Evolutionary conservation across 2,329 filamentous ascomycete species (phyloP).

Genomic region (Westerdykella ornata): DNA sequence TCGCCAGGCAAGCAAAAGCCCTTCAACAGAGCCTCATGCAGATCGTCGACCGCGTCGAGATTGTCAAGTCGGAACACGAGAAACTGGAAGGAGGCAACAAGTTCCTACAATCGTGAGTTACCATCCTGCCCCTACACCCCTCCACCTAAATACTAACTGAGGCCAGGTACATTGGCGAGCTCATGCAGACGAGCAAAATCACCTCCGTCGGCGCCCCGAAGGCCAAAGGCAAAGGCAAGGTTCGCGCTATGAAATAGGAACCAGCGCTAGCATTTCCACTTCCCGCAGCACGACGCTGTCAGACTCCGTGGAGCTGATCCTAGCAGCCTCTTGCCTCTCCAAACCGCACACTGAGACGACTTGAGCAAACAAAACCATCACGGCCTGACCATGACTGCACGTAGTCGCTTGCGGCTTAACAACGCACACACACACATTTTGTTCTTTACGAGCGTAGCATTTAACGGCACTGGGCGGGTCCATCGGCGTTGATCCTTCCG

Average conservation of each 20-base stretch:
- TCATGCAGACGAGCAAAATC: constrained; percentile 70
- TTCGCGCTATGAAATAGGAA: constrained; percentile 34
- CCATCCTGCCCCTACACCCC: background rate
- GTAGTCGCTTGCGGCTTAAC: constrained; percentile 18
- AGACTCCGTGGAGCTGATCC: constrained; percentile 16
- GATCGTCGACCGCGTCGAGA: constrained; percentile 89
- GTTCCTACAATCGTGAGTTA: constrained; percentile 65
- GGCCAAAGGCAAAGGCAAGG: constrained; percentile 42
- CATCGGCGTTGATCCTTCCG: constrained; percentile 25
- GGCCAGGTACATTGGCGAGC: constrained; percentile 83
- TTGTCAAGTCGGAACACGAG: constrained; percentile 88
- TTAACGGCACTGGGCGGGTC: constrained; percentile 26
- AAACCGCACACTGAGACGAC: constrained; percentile 29
- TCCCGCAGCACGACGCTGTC: constrained; percentile 9
- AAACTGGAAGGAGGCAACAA: constrained; percentile 96
- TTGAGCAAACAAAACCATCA: constrained; percentile 22
- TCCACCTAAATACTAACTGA: constrained; percentile 12
- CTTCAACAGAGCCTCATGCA: constrained; percentile 84
- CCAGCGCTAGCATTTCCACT: constrained; percentile 16
- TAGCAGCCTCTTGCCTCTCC: constrained; percentile 24
- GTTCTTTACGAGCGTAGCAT: constrained; percentile 34
- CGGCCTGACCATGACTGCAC: constrained; percentile 30
- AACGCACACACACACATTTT: constrained; percentile 13
- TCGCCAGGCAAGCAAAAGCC: constrained; percentile 70
- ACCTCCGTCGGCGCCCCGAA: constrained; percentile 49